Conservation (phyloP, 23 red algal species). For the Cyanidioschyzon merolae region DNA sequence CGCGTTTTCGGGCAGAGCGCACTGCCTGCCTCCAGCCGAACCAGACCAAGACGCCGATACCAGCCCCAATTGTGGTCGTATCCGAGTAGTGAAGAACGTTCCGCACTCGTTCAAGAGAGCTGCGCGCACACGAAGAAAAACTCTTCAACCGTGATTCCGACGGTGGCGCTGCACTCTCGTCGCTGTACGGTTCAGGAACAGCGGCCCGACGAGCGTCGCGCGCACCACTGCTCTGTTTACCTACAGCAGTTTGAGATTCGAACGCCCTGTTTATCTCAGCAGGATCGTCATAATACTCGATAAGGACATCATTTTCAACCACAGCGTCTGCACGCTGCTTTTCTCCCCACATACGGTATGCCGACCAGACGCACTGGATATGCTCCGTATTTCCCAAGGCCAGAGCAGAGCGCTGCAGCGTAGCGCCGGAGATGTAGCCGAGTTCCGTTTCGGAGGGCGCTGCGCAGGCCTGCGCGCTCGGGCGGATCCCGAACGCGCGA, state of each 20-base stretch:
- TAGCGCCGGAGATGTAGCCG: no score
- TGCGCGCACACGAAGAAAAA: neutral
- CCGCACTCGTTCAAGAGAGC: neutral
- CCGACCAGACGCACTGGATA: no score
- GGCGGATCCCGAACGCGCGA: neutral
- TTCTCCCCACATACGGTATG: no score
- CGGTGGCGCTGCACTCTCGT: no score
- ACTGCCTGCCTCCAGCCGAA: neutral
- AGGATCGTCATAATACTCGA: neutral
- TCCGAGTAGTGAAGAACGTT: neutral
- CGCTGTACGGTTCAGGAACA: no score
- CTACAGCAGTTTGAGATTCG: neutral
- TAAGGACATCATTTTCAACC: neutral
- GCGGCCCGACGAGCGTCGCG: no score
- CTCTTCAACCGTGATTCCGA: constrained; percentile 2
- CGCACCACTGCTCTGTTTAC: no score
- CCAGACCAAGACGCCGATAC: neutral
- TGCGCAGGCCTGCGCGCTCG: no score
- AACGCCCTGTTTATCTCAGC: neutral
- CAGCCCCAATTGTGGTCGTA: neutral
- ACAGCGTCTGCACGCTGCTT: no score
- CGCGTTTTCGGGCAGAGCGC: neutral
- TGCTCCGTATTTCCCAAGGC: no score
- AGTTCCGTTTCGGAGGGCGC: no score
- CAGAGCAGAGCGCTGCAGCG: no score